Percentiles rank a stretch among this genome's conserved stretches.
Conservation (phyloP, 148 eudicot genomes). For the Fagopyrum homotropicum region DNA sequence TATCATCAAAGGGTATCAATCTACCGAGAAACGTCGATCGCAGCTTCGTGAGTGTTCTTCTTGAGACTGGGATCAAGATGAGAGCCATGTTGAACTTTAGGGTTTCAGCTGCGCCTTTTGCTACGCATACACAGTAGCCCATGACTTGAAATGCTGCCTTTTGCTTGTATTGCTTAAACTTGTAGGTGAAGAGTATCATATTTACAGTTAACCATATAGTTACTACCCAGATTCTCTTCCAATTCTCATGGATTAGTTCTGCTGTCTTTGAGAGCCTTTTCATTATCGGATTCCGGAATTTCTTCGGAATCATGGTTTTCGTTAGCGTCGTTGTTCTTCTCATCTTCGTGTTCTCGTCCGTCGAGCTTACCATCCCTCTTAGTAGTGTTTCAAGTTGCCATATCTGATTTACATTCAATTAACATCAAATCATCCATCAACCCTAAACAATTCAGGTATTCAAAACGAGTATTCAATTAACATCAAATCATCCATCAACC, state of each 20-base stretch:
- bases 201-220: conserved; percentile 51
- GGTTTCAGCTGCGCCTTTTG: conserved; percentile 88
- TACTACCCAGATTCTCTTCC: conserved; percentile 68
- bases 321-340: conserved; percentile 53
- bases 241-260: conserved; percentile 63
- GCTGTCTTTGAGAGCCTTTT: conserved; percentile 36
- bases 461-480: too few species aligned
- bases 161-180: conserved; percentile 32
- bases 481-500: too few species aligned
- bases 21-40: conserved; percentile 63
- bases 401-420: conserved; percentile 31
- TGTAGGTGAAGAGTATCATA: conserved; percentile 48
- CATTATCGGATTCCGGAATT: conserved; percentile 46
- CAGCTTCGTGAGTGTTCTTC: conserved; percentile 76
- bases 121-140: conserved; percentile 81
- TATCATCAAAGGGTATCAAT: conserved; percentile 75
- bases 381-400: conserved; percentile 95
- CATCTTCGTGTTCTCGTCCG: conserved; percentile 28
- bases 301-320: conserved; percentile 71
- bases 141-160: conserved; percentile 39
- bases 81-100: conserved; percentile 93
- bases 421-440: too few species aligned
- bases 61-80: conserved; percentile 78
- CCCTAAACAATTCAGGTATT: too few species aligned
- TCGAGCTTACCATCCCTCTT: conserved; percentile 59